A percentile compares a stretch with the other conserved stretches of the same genome.
These are phyloP conservation scores for Xylariales sp. DNA, from an alignment of 2,329 filamentous ascomycete genomes.

Conservation along the genomic window DNA sequence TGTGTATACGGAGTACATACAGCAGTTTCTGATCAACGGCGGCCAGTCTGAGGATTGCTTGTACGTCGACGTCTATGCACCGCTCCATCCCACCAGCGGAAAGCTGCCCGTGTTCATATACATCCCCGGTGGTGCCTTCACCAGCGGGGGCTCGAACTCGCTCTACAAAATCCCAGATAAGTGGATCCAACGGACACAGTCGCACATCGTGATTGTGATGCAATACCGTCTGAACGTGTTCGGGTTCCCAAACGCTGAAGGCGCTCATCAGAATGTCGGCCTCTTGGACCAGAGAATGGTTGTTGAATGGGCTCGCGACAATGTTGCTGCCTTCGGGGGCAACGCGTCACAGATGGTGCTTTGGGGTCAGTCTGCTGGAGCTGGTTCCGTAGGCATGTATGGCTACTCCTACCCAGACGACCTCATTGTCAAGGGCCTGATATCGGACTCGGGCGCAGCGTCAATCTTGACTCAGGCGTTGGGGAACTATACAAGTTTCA, in stretches of 20 bases:
- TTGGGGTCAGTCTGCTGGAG: conserved; percentile 13
- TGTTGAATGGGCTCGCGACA: conserved; percentile 10
- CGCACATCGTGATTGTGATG: conserved; percentile 9
- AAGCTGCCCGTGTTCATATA: conserved; percentile 10
- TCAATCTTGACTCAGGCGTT: conserved; percentile 32
- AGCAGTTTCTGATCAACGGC: conserved; percentile 7
- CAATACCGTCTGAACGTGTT: conserved; percentile 10
- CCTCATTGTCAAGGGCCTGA: conserved; percentile 32
- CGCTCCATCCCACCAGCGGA: neutral
- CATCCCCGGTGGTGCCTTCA: conserved; percentile 4
- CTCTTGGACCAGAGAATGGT: conserved; percentile 6
- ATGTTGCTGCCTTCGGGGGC: conserved; percentile 10
- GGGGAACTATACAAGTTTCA: conserved; percentile 19
- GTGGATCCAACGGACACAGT: conserved; percentile 10
- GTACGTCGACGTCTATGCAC: conserved; percentile 9
- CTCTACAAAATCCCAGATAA: conserved; percentile 10
- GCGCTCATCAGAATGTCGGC: conserved; percentile 8
- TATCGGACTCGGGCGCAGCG: conserved; percentile 26
- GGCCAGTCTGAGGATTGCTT: conserved; percentile 8
- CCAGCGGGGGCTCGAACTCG: conserved; percentile 5
- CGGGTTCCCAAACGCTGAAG: conserved; percentile 9
- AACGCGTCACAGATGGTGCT: conserved; percentile 7
- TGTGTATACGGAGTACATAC: conserved; percentile 1
- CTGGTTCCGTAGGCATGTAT: conserved; percentile 3
- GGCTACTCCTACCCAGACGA: conserved; percentile 13